Base-by-base conservation (phyloP, 306 rosid species). In the Sicyos baderoa region DNA sequence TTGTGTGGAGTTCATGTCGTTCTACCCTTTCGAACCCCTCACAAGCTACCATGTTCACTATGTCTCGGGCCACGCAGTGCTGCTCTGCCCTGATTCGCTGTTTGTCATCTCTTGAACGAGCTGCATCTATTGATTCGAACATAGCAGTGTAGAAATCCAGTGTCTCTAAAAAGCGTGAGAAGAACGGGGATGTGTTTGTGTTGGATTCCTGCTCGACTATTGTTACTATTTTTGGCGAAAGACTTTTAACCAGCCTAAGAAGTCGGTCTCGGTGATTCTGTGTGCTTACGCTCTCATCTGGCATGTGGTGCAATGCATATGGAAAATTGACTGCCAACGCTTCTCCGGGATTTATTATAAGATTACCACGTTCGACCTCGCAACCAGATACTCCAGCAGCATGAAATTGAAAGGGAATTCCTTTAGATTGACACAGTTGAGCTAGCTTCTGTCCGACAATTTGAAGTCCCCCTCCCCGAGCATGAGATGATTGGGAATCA, bases 201-300 rank as follows among this genome's bases (percentile, higher is more conserved):
- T 88, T 93, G 18, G 97, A 89, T 64, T 93, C 99, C 78, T 93
- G 99, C 84, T 93, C 99, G 25, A 88, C 82, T 18, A 93, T 84
- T 27, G 91, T 84, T 83, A 93, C 79, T 7, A 90, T 86, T 74
- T 85, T 90, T 9, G 99, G 99, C 0, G 90, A 88, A 67, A 88
- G 74, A 68, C 94, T 86, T 75, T 82, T 88, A 5, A 93, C 91
- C 75, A 88, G 47, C 82, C 99, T 83, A 60, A 93, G 49, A 10
- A 93, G 72, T 58, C 96, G 81, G 75, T 93, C 99, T 50, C 99
- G 81, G 5, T 93, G 97, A 29, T 93, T 93, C 52, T 84, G 80
- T 7, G 79, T 85, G 93, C 94, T 88, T 65, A 93, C 99, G 42
- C 99, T 90, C 86, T 93, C 99, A 19, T 93, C 99, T 0, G 99